Percentiles rank a stretch among this genome's conserved stretches.
Evolutionary conservation across 73 alveolate species (phyloP).

Genomic region (Paramecium octaurelia): DNA sequence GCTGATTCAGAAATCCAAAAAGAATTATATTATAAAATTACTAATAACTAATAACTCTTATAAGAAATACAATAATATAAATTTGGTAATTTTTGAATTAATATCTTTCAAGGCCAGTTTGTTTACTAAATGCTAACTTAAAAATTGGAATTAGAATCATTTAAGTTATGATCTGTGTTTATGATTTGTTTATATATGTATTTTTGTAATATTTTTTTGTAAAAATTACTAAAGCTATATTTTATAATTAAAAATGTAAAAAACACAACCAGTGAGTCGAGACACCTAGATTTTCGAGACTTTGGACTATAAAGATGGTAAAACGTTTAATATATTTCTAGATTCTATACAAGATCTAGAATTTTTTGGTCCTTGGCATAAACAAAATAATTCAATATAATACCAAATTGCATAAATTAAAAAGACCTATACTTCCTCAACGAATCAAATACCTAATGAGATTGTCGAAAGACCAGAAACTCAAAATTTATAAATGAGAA

Average conservation of each 20-base stretch:
- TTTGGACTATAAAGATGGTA: neutral
- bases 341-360: neutral
- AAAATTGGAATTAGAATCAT: neutral
- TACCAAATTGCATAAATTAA: neutral
- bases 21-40: neutral
- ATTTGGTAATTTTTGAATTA: neutral
- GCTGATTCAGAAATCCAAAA: neutral
- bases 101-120: neutral
- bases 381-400: neutral
- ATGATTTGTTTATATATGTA: neutral
- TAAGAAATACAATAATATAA: neutral
- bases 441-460: neutral
- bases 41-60: neutral
- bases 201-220: neutral
- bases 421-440: neutral
- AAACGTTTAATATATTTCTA: neutral
- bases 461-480: neutral
- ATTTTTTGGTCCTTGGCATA: conserved; percentile 35
- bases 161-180: neutral
- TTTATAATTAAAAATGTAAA: neutral
- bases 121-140: neutral
- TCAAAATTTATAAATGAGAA: neutral
- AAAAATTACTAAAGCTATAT: neutral
- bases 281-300: neutral
- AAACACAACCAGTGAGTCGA: neutral